These are phyloP conservation scores for Cladosporium sp. DNA, from an alignment of 2,329 filamentous ascomycete genomes.

Conservation along the genomic window DNA sequence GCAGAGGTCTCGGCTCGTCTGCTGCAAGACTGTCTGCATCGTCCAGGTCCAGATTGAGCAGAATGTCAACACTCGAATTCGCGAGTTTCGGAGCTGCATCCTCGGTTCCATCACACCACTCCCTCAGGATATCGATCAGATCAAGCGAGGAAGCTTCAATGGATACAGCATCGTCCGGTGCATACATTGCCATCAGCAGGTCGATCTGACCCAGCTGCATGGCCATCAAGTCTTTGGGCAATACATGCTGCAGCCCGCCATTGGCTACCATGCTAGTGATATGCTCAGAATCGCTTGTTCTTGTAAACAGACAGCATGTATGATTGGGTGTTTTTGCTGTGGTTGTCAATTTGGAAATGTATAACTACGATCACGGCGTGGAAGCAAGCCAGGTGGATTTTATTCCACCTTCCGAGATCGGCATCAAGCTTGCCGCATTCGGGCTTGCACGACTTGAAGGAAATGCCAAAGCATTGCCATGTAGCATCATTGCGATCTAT, in stretches of 20 bases:
- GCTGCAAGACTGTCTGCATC: background rate
- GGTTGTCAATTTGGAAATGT: background rate
- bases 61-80: background rate
- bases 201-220: slow-evolving; percentile 43
- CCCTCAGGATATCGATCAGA: slow-evolving; percentile 18
- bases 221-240: slow-evolving; percentile 19
- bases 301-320: background rate
- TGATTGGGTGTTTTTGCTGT: background rate
- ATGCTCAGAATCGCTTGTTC: background rate
- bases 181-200: slow-evolving; percentile 57
- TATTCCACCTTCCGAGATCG: background rate
- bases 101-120: slow-evolving; percentile 25
- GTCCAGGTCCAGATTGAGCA: slow-evolving; percentile 15
- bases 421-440: background rate
- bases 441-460: background rate
- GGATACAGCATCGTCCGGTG: slow-evolving; percentile 40
- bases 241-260: slow-evolving; percentile 5
- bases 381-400: background rate
- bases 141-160: slow-evolving; percentile 28
- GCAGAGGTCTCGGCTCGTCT: slow-evolving; percentile 26
- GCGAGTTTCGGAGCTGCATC: background rate
- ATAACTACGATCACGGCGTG: background rate
- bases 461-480: background rate
- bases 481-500: background rate
- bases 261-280: background rate